Evolutionary conservation across 768 basidiomycete species (phyloP), one percentile per base, ranked within the genome.

Genomic region (Lactarius sp.): DNA sequence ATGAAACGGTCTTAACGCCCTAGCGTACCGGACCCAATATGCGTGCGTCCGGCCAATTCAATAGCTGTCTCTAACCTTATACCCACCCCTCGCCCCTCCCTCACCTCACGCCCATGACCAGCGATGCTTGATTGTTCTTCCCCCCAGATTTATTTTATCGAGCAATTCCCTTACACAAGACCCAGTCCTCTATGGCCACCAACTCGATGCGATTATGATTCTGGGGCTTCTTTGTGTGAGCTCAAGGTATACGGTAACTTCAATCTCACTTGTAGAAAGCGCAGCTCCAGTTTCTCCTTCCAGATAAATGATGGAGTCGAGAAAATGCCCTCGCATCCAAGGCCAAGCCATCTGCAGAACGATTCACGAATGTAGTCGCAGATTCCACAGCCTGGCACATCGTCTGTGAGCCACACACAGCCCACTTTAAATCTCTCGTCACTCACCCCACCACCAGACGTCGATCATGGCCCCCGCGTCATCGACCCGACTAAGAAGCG

Each of bases 391-490:
- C 53, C 13, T 36, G n/a, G 31, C 13, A 14, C 46, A 55, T 61
- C 46, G 36, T 46, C 34, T 61, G 12, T 61, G 18, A 61, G 53
- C 52, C 33, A 42, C 51, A 31, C 20, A 37, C 31, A 46, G 5
- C n/a, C 22, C 42, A 18, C 34, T 39, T 36, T n/a, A 37, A 49
- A 49, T 33, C 46, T 13, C 22, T 55, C 16, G n/a, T 31, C 41
- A 36, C n/a, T 27, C 37, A 42, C 49, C n/a, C 41, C n/a, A n/a
- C 14, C 49, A 51, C 20, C 41, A n/a, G 47, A 55, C 20, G 39
- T 49, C 54, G 53, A 62, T 56, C 49, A 31, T 34, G 55, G 14
- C 10, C 49, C 60, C 20, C 52, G 37, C 54, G 18, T 49, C 44
- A 14, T 39, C 18, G 9, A 13, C 36, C 27, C 53, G 37, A 51